Percentiles rank a stretch among this genome's conserved stretches.
phyloP scores from a whole-genome alignment of 2,329 filamentous ascomycete genomes.

The Aureobasidium leucospermi region DNA sequence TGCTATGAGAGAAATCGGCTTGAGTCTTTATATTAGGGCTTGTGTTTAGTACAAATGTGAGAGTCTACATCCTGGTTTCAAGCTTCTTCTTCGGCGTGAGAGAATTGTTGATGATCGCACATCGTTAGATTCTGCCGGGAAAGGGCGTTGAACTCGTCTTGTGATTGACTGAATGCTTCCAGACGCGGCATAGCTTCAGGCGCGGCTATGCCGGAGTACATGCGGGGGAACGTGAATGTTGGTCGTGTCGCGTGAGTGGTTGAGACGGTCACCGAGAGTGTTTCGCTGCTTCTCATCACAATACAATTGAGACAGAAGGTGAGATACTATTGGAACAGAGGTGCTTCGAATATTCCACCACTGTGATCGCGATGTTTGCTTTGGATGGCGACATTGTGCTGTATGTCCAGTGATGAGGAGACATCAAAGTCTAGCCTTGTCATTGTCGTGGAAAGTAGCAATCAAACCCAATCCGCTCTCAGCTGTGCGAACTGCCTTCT shows the following conservation, averaged over 20 bases:
- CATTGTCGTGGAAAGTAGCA: not conserved
- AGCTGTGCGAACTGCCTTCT: not conserved
- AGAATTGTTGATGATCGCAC: not conserved
- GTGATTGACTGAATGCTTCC: conserved; percentile 8
- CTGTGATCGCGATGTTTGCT: no score
- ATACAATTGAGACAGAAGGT: no score
- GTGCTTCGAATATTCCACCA: no score
- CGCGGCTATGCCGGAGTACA: not conserved
- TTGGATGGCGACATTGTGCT: not conserved
- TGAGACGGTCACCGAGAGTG: not conserved
- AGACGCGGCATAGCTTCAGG: conserved; percentile 4
- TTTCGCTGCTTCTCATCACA: not conserved
- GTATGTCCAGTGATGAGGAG: not conserved
- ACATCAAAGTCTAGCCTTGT: not conserved
- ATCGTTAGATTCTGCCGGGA: not conserved
- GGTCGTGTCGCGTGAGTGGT: conserved; percentile 10
- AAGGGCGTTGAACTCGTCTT: conserved; percentile 7
- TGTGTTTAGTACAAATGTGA: not conserved
- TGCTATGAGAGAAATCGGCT: not conserved
- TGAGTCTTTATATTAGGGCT: not conserved
- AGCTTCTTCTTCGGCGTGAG: not conserved
- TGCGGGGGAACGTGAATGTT: not conserved
- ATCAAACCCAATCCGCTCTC: not conserved
- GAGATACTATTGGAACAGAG: no score
- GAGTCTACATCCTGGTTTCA: no score